Evolutionary conservation across 2,329 filamentous ascomycete species (phyloP), one percentile per base, ranked within the genome.

Genomic region (Gaeumannomyces sp.): DNA sequence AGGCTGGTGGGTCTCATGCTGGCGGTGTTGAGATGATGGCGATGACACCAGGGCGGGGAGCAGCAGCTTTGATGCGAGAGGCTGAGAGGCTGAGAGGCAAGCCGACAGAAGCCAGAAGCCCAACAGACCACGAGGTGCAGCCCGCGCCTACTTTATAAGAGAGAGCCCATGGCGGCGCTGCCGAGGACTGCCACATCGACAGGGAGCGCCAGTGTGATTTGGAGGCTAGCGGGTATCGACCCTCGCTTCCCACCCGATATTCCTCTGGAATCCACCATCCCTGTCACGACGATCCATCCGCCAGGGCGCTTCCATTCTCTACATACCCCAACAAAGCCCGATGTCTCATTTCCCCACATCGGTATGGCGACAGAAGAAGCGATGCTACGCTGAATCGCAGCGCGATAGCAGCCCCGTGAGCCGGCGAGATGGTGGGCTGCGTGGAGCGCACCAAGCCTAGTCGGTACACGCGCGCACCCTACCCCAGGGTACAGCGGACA

Each of bases 1-100:
- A 59, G 25, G 33, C 19, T 57, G 53, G 62, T 11, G 16, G 35
- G 45, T 50, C 53, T 63, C 61, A 63, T 63, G n/a, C 27, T 63
- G 61, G 19, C 59, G 22, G 22, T 4, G 45, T 10, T n/a, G 45
- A 53, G 45, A 25, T 11, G 38, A 25, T n/a, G 33, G 8, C 45
- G 22, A 53, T 6, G 45, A 45, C 38, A 45, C 38, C 16, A 16
- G 16, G 38, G 38, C 16, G 19, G 19, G 38, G 38, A 45, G 13
- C 45, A n/a, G 45, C 19, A 53, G 45, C 6, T 8, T 58, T 29
- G 13, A 16, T 31, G 25, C 11, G 25, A 11, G 45, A 45, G 14
- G 13, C 14, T 16, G 14, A 25, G 45, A 25, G 45, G 7, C 45
- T 8, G 45, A n/a, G 45, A 53, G 22, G 22, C 45, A 25, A 14